These are phyloP conservation scores for Volvox africanus DNA, from an alignment of 139 green algal species.

Conservation along the genomic window DNA sequence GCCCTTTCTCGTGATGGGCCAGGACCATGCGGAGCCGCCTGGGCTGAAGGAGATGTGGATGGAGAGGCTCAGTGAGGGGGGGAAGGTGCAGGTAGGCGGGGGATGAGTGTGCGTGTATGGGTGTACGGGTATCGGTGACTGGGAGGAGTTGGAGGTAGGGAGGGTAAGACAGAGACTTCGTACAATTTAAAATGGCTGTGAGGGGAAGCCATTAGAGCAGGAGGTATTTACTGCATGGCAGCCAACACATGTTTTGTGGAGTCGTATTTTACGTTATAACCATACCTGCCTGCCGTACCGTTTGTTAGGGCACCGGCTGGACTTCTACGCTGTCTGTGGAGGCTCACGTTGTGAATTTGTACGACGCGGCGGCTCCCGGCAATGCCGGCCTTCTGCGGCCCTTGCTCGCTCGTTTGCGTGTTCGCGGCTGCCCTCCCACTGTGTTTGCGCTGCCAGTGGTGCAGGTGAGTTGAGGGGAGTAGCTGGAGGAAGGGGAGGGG, in stretches of 20 bases:
- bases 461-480: slow-evolving; percentile 39
- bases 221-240: no score
- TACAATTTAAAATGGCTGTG: no score
- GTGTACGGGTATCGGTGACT: not conserved
- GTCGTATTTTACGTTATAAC: no score
- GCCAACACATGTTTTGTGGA: no score
- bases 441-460: slow-evolving; percentile 70
- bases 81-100: slow-evolving; percentile 19
- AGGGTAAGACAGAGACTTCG: no score
- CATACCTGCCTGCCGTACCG: not conserved
- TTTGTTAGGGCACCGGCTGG: slow-evolving; percentile 42
- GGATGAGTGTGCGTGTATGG: not conserved
- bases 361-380: slow-evolving; percentile 64
- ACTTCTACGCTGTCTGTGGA: slow-evolving; percentile 51
- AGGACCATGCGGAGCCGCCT: slow-evolving; percentile 36
- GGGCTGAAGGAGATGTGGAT: slow-evolving; percentile 26
- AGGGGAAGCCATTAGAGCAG: no score
- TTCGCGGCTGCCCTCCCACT: slow-evolving; percentile 51
- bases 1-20: slow-evolving; percentile 37
- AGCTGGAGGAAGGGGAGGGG: not conserved
- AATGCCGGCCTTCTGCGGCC: slow-evolving; percentile 62
- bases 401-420: slow-evolving; percentile 53
- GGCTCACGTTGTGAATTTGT: slow-evolving; percentile 63
- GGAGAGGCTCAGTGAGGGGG: slow-evolving; percentile 34
- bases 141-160: no score